Base-by-base conservation (phyloP, 2,329 filamentous ascomycete species). In the Fusarium coicis region DNA sequence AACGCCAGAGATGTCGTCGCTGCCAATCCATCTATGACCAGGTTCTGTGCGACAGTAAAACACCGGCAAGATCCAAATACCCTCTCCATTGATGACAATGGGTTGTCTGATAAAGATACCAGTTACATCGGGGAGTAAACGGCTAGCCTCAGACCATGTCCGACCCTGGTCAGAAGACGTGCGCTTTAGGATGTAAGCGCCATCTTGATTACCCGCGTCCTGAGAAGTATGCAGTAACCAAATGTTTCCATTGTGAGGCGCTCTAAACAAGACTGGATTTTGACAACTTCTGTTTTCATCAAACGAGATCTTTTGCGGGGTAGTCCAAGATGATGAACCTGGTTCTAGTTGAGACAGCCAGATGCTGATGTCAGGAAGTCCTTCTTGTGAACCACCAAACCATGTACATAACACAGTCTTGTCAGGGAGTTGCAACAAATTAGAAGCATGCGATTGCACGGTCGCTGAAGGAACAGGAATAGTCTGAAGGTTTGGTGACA, bases 321-420 rank as follows among this genome's bases (percentile, higher is more conserved):
- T 42, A 1, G 75, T 73, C 84, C 84, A 86, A 6, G 68, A 50
- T 0, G 55, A 58, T 0, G 79, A 64, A 1, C 79, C 80, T 1
- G 79, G 74, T 4, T 69, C 73, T 3, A 83, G 73, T 11, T 83
- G 81, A 18, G 84, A 83, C 0, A 84, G 72, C 65, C 84, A 84
- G 53, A 85, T 84, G 60, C 79, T 82, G 46, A 86, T 85, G 54
- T 86, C 84, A 1, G 83, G 80, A 7, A 81, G 80, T 1, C 84
- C 84, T 73, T 86, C 84, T 64, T 85, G 84, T 0, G 82, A 84
- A 4, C 84, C 84, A 9, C 84, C 84, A 37, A 86, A 85, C 83
- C 83, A 86, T 19, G 77, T 80, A 64, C 84, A 85, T 1, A 86
- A 74, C 1, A 85, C 72, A 7, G 82, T 82, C n/a, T 79, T 79